Evolutionary conservation across 176 grass and related monocot species (phyloP), one percentile per base, ranked within the genome.

Genomic region (Ananas comosus): DNA sequence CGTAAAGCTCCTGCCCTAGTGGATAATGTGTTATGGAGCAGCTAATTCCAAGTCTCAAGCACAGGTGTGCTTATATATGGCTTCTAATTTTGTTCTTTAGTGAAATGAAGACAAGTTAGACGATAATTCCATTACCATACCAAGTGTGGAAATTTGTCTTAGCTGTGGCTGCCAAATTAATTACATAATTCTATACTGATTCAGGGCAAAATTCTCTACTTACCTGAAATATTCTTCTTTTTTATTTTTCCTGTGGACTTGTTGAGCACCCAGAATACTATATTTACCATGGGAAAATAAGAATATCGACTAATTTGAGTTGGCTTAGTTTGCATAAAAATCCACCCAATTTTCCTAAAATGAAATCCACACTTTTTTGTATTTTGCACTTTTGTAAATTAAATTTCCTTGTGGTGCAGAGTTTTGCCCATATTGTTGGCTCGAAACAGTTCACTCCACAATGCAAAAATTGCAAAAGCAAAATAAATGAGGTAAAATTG

Each of bases 41-140:
- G 67, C 76, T 10, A 70, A 67, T 67, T n/a, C 51, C 10, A 16
- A 33, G 56, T 16, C 64, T 76, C 27, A 59, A 18, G 19, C 13
- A 25, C 49, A 50, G 42, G 42, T 25, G 12, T 70, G 76, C 28
- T 42, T 70, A 51, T 78, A 64, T 78, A 64, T 13, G 2, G n/a
- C 6, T 25, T 24, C 2, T 49, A 10, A n/a, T 64, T 29, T 64
- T 64, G 4, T 61, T 51, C 9, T 23, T 1, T 50, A 18, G 22
- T 12, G 50, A 48, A 64, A 12, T 47, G 13, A 57, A 23, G 63
- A 76, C 50, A 76, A 66, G 4, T 18, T 58, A 17, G 67, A 63
- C 50, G 67, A 51, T 52, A 47, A 70, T 70, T 70, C 53, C 75
- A 51, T 54, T 33, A 57, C 47, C 9, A 50, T 51, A 10, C 50